phyloP scores from a whole-genome alignment of 805 yeast species.

The Ogataea methanolica region DNA sequence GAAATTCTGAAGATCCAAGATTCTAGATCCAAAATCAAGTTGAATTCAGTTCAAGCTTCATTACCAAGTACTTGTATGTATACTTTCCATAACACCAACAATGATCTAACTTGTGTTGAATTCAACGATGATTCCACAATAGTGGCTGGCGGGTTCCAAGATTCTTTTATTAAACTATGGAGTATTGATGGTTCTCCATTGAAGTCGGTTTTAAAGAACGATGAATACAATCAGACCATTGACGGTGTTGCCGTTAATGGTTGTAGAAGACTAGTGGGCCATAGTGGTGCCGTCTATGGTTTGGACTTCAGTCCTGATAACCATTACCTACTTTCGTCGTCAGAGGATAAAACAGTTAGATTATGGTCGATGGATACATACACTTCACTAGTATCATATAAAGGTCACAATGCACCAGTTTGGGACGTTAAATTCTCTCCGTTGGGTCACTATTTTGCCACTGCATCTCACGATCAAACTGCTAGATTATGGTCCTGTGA shows the following conservation, averaged over 20 bases:
- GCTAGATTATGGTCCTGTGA: constrained; percentile 98
- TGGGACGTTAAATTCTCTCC: constrained; percentile 98
- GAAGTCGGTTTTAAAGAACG: constrained; percentile 53
- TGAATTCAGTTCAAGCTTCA: constrained; percentile 69
- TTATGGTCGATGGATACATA: constrained; percentile 93
- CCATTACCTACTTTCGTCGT: constrained; percentile 69
- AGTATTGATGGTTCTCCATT: constrained; percentile 87
- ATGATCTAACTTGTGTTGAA: constrained; percentile 78
- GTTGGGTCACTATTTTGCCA: constrained; percentile 95
- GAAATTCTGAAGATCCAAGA: constrained; percentile 79
- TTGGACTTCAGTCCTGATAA: constrained; percentile 88
- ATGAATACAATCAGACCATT: constrained; percentile 37
- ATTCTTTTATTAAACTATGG: constrained; percentile 88
- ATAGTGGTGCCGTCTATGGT: constrained; percentile 91
- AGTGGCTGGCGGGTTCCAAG: constrained; percentile 93
- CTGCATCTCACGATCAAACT: constrained; percentile 96
- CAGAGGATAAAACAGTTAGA: constrained; percentile 90
- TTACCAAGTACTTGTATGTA: constrained; percentile 97
- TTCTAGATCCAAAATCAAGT: constrained; percentile 65
- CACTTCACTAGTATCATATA: constrained; percentile 85
- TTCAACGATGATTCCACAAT: constrained; percentile 84
- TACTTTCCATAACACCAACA: constrained; percentile 93
- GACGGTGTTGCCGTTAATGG: constrained; percentile 28
- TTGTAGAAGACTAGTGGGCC: constrained; percentile 69
- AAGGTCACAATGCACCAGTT: constrained; percentile 93